These are phyloP conservation scores for Fusarium pininemorale DNA, from an alignment of 2,329 filamentous ascomycete species.

Conservation along the genomic window DNA sequence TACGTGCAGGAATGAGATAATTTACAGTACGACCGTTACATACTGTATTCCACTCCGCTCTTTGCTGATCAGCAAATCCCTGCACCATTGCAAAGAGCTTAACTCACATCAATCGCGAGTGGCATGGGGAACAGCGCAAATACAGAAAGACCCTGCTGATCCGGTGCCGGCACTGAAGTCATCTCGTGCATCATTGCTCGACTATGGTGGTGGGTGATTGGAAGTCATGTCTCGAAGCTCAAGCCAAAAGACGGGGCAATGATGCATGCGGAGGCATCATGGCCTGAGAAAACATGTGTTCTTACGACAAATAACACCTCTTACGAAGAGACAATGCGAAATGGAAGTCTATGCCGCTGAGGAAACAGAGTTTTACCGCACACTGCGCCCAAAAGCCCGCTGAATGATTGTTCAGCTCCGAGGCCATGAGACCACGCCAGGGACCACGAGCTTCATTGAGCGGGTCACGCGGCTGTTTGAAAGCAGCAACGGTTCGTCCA, in stretches of 20 bases:
- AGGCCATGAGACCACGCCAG: constrained; percentile 26
- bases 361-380: not conserved
- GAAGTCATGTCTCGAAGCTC: constrained; percentile 5
- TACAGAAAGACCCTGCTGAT: constrained; percentile 42
- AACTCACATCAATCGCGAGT: constrained; percentile 7
- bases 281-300: constrained; percentile 16
- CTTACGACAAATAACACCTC: not conserved
- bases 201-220: constrained; percentile 15
- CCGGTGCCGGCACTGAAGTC: constrained; percentile 34
- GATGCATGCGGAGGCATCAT: constrained; percentile 22
- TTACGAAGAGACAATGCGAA: not conserved
- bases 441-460: constrained; percentile 17
- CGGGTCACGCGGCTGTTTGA: constrained; percentile 31
- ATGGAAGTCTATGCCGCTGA: not conserved
- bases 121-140: constrained; percentile 3
- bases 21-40: constrained; percentile 14
- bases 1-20: constrained; percentile 26
- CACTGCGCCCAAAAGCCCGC: not conserved
- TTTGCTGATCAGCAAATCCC: constrained; percentile 19
- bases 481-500: constrained; percentile 27
- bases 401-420: constrained; percentile 11
- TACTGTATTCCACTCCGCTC: constrained; percentile 1
- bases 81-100: constrained; percentile 6
- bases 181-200: constrained; percentile 24
- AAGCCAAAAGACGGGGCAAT: constrained; percentile 26